Evolutionary conservation across 192 early-diverging fungal species (phyloP).

Genomic region (Gonapodya prolifera): DNA sequence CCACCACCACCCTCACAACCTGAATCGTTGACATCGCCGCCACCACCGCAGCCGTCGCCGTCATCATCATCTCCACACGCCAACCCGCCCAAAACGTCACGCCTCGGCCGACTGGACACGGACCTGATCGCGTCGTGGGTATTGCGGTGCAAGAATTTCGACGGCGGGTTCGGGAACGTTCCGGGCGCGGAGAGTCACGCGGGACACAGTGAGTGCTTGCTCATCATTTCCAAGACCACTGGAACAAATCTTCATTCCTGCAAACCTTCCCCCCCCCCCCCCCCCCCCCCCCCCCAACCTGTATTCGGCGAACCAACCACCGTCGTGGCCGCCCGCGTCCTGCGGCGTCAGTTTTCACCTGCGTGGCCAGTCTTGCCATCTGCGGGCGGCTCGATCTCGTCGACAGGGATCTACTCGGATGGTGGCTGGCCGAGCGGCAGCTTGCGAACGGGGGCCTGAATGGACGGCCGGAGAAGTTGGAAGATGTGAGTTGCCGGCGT

Average conservation of each 20-base stretch:
- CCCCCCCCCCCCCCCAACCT: too few species aligned
- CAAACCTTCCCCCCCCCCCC: too few species aligned
- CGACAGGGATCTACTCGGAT: conserved; percentile 68
- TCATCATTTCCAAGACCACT: too few species aligned
- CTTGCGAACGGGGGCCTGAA: conserved; percentile 85
- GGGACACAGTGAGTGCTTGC: conserved; percentile 52
- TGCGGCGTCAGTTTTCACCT: conserved; percentile 82
- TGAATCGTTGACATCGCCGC: too few species aligned
- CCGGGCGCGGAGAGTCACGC: conserved; percentile 89
- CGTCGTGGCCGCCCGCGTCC: too few species aligned
- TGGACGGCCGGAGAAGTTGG: conserved; percentile 90
- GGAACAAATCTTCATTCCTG: too few species aligned
- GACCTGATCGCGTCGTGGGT: conserved; percentile 58
- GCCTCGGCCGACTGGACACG: conserved; percentile 52
- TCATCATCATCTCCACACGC: not conserved
- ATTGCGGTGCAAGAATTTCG: conserved; percentile 75
- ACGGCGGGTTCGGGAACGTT: conserved; percentile 85
- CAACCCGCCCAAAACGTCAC: not conserved
- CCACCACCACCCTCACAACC: not conserved
- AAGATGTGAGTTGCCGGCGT: conserved; percentile 50
- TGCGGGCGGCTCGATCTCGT: conserved; percentile 60
- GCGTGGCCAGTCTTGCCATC: conserved; percentile 79
- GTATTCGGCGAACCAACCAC: too few species aligned
- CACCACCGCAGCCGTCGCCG: not conserved
- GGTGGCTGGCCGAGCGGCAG: conserved; percentile 93